Evolutionary conservation across 768 basidiomycete genomes (phyloP), one percentile per base, ranked within the genome.

Genomic region (Symmetrospora coprosmae): DNA sequence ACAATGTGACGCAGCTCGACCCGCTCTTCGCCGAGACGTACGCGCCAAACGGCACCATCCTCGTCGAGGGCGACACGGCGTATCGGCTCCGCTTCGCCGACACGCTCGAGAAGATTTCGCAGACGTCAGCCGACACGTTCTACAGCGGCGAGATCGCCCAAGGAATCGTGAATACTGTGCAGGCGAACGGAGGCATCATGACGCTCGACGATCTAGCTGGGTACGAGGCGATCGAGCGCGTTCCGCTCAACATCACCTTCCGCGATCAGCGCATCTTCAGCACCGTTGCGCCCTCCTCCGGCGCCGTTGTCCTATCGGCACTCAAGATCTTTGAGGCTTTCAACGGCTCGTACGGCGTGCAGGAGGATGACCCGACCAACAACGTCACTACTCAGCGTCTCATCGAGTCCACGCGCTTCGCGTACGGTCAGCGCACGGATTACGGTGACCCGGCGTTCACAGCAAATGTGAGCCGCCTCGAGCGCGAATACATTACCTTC

Each of bases 361-460:
- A 30, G 11, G 59, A 64, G 25, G 38, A 59, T 21, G 66, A 73
- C 45, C 66, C 67, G 1, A 71, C 64, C 23, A 70, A 69, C 40
- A 73, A 75, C 60, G 46, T 71, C 27, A 73, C 72, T 14, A 71
- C 70, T 8, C 74, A 75, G 40, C 63, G 67, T 27, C 66, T 75
- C 1, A 69, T 76, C 35, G 70, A 76, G 45, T 51, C 21, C 50
- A 31, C 35, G 16, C 67, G 40, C 13, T 35, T 13, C 19, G 27
- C 14, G n/a, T 23, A 62, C 19, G 49, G 19, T 13, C 38, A 67
- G 43, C 66, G 74, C 23, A 73, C 72, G 28, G 55, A 49, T 8
- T 66, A 70, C 35, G 72, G 74, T 7, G 75, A 76, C 58, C 75
- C 75, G 0, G 74, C 73, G 8, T 76, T 73, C 64, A 72, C 72